Conservation (phyloP, 2,329 filamentous ascomycete genomes). For the Coniella vitis region DNA sequence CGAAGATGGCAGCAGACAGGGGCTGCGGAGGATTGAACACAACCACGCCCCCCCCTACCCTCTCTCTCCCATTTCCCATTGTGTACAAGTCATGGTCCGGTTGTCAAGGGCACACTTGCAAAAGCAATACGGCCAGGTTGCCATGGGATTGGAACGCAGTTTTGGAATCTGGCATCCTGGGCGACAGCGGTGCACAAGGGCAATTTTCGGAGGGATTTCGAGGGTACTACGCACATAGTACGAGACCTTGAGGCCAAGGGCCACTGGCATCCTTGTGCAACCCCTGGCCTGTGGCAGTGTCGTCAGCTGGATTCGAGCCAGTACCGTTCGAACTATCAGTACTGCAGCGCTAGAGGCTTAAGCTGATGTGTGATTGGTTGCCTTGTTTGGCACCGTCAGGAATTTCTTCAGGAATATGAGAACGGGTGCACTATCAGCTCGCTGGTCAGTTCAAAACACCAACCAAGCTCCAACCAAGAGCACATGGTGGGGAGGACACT, state of each 20-base stretch:
- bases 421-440: neutral
- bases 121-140: neutral
- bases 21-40: neutral
- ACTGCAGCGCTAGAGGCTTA: neutral
- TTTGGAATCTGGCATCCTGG: neutral
- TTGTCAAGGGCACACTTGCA: neutral
- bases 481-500: no score
- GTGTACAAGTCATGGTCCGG: neutral
- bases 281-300: constrained; percentile 3
- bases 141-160: neutral
- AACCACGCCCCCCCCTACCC: no score
- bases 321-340: neutral
- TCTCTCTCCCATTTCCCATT: neutral
- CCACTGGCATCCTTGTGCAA: constrained; percentile 1
- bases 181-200: neutral
- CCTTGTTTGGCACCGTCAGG: neutral
- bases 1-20: no score
- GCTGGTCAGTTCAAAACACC: no score
- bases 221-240: no score
- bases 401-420: neutral
- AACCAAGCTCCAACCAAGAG: no score
- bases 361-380: neutral
- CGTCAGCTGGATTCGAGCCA: neutral
- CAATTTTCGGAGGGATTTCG: no score
- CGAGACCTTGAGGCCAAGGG: neutral